A percentile compares a stretch with the other conserved stretches of the same genome.
These are phyloP conservation scores for Protomyces macrosporus DNA, from an alignment of 1,139 yeast species.

Conservation along the genomic window DNA sequence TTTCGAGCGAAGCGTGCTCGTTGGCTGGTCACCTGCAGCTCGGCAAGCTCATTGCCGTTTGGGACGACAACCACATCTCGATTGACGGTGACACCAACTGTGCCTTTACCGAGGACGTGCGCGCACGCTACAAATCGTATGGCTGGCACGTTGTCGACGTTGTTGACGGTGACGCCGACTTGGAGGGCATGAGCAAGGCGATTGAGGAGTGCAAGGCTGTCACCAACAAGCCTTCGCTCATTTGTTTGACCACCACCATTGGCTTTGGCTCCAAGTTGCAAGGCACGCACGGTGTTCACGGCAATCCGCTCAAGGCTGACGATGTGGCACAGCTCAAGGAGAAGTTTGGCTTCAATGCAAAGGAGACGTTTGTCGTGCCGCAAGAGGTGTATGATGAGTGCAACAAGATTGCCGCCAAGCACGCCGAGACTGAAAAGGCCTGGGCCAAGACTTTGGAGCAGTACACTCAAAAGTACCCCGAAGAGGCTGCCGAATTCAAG, in stretches of 20 bases:
- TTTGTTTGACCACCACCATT: constrained; percentile 83
- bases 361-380: constrained; percentile 71
- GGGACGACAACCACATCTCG: constrained; percentile 96
- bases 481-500: constrained; percentile 68
- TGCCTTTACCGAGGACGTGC: constrained; percentile 93
- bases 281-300: constrained; percentile 94
- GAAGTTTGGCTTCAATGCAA: constrained; percentile 85
- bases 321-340: constrained; percentile 84
- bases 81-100: constrained; percentile 90
- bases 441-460: constrained; percentile 65
- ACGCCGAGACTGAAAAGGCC: constrained; percentile 60
- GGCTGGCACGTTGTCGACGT: constrained; percentile 90
- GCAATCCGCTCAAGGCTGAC: constrained; percentile 92
- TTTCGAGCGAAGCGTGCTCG: constrained; percentile 88
- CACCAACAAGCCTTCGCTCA: constrained; percentile 79
- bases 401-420: constrained; percentile 53
- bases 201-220: constrained; percentile 48
- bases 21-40: constrained; percentile 95
- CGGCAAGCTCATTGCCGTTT: constrained; percentile 89
- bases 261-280: constrained; percentile 86
- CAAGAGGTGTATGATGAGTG: constrained; percentile 74
- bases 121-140: constrained; percentile 78
- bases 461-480: constrained; percentile 69
- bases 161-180: constrained; percentile 74
- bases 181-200: constrained; percentile 67